phyloP scores from a whole-genome alignment of 1,284 basidiomycete species.

The Cutaneotrichosporon cavernicola region DNA sequence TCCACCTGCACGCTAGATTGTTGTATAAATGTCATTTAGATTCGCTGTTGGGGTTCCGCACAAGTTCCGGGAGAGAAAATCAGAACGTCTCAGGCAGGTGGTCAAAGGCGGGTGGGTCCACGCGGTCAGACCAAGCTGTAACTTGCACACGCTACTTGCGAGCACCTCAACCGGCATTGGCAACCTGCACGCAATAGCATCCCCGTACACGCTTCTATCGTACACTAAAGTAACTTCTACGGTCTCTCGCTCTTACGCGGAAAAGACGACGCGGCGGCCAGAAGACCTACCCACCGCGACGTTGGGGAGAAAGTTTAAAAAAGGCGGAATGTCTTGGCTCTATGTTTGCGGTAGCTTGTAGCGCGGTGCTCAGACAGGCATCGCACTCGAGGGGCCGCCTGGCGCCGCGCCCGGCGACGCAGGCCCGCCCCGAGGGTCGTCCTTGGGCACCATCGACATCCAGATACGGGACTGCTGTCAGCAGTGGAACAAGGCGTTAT shows the following conservation, averaged over 20 bases:
- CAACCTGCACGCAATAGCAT: neutral
- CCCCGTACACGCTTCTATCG: constrained; percentile 10
- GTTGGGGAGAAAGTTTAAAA: neutral
- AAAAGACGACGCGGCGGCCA: constrained; percentile 1
- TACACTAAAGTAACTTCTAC: constrained; percentile 12
- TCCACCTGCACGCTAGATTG: constrained; percentile 1
- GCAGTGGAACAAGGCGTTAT: neutral
- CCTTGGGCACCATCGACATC: constrained; percentile 50
- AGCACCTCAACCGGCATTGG: neutral
- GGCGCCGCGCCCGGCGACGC: neutral
- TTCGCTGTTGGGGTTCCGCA: neutral
- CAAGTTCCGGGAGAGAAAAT: too few relatives aligned
- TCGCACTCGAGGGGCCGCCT: neutral
- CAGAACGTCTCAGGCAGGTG: too few relatives aligned
- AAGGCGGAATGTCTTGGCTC: constrained; percentile 16
- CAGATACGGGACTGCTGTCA: constrained; percentile 42
- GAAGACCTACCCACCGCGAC: constrained; percentile 2
- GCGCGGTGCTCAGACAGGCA: neutral
- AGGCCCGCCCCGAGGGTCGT: constrained; percentile 28
- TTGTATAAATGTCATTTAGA: neutral
- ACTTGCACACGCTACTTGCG: neutral
- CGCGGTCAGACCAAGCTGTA: too few relatives aligned
- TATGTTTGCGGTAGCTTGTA: constrained; percentile 24
- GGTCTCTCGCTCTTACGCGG: constrained; percentile 12
- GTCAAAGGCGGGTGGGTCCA: too few relatives aligned